phyloP scores from a whole-genome alignment of 2,329 filamentous ascomycete species.

The Sarocladium strictum region DNA sequence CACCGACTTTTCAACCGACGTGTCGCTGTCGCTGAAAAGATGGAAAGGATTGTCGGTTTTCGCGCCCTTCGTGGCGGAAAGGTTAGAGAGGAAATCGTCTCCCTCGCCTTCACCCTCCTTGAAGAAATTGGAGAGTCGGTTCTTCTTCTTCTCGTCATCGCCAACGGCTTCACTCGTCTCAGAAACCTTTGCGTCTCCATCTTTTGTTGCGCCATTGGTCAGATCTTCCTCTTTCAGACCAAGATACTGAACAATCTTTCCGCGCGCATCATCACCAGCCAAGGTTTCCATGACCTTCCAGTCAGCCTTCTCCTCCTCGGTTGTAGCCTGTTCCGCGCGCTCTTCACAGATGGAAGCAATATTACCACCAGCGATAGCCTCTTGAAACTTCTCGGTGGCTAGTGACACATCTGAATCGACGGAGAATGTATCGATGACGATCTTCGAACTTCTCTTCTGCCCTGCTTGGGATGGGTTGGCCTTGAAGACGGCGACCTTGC shows the following conservation, averaged over 20 bases:
- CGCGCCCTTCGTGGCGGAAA: slow-evolving; percentile 82
- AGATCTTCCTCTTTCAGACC: slow-evolving; percentile 68
- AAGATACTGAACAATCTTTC: slow-evolving; percentile 80
- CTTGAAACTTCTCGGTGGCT: slow-evolving; percentile 81
- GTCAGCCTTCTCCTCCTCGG: slow-evolving; percentile 89
- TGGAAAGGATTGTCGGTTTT: slow-evolving; percentile 95
- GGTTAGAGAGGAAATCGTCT: slow-evolving; percentile 80
- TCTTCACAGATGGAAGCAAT: slow-evolving; percentile 72
- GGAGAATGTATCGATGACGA: slow-evolving; percentile 82
- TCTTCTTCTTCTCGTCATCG: slow-evolving; percentile 48
- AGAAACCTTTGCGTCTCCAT: slow-evolving; percentile 19
- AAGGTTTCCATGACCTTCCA: slow-evolving; percentile 93
- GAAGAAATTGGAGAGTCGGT: slow-evolving; percentile 73
- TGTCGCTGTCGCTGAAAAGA: slow-evolving; percentile 79
- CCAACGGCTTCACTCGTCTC: slow-evolving; percentile 19
- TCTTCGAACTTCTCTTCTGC: slow-evolving; percentile 64
- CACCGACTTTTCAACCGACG: slow-evolving; percentile 75
- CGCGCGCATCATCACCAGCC: slow-evolving; percentile 77
- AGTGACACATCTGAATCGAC: slow-evolving; percentile 80
- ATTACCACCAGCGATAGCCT: slow-evolving; percentile 71
- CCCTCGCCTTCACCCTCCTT: slow-evolving; percentile 63
- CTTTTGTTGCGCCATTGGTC: slow-evolving; percentile 40
- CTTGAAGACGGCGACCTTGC: slow-evolving; percentile 77
- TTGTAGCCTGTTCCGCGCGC: slow-evolving; percentile 67
- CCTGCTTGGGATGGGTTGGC: slow-evolving; percentile 52